A percentile compares a stretch with the other conserved stretches of the same genome.
Evolutionary conservation across 352 stramenopile genomes (phyloP).

Genomic region (Blastocystis sp.): DNA sequence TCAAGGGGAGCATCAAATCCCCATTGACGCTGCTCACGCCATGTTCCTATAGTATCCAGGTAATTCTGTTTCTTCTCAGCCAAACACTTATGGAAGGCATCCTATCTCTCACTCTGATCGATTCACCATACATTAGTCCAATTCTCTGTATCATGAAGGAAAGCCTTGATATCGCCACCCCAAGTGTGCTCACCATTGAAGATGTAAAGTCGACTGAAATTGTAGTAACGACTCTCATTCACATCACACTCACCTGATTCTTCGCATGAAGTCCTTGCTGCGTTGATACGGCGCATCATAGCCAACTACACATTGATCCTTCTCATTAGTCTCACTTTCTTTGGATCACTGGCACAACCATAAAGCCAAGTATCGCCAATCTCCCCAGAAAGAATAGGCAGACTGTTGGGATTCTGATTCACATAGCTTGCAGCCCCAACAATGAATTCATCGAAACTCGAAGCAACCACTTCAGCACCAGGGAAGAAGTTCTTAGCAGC

Average conservation of each 20-base stretch:
- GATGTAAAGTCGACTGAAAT: constrained; percentile 56
- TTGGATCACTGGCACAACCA: constrained; percentile 43
- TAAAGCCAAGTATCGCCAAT: constrained; percentile 63
- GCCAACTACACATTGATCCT: constrained; percentile 1
- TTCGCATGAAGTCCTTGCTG: constrained; percentile 6
- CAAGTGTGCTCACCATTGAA: constrained; percentile 65
- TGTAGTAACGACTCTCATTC: constrained; percentile 56
- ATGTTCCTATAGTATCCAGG: constrained; percentile 47
- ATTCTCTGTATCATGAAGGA: constrained; percentile 67
- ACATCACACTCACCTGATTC: background rate
- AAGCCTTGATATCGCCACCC: constrained; percentile 53
- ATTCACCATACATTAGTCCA: constrained; percentile 44
- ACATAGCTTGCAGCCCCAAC: background rate
- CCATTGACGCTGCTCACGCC: constrained; percentile 36
- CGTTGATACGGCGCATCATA: constrained; percentile 22
- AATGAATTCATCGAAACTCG: constrained; percentile 37
- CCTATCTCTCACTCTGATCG: constrained; percentile 1
- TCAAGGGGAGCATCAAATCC: constrained; percentile 58
- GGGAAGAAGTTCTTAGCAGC: constrained; percentile 54
- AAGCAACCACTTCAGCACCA: constrained; percentile 31
- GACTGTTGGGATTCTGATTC: background rate
- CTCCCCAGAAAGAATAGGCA: constrained; percentile 36
- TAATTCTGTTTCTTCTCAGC: constrained; percentile 5
- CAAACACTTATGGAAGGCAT: constrained; percentile 32
- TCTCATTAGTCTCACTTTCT: constrained; percentile 5